Evolutionary conservation across 176 grass and related monocot genomes (phyloP), one percentile per base, ranked within the genome.

Genomic region (Triticum dicoccoides): DNA sequence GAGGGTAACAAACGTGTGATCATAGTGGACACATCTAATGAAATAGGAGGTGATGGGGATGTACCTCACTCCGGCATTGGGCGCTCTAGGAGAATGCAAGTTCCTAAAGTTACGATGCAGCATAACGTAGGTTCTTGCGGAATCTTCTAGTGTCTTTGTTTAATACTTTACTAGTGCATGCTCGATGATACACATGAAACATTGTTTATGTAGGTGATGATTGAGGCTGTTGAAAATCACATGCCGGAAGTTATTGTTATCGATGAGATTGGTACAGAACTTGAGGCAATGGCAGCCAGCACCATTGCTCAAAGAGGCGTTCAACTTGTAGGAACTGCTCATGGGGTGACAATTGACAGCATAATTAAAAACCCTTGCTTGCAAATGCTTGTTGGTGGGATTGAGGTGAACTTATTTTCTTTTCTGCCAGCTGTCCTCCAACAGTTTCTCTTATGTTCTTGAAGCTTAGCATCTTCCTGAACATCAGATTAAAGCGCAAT

Each of bases 221-320:
- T 96, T 63, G 94, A 98, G 89, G 97, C 97, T 58, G 97, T 98
- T 80, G 97, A 98, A 89, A 98, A 98, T 86, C 97, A 98, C 86
- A 98, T 98, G 97, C 97, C 97, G 0, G 97, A 98, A 91, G 97
- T 98, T 47, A 98, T 98, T 84, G 91, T 98, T 33, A 98, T 98
- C 32, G 96, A 98, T 92, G 97, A 98, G 84, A 98, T 98, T 74
- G 93, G 97, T 45, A 98, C 97, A 51, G 97, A 98, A 88, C 97
- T 90, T 64, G 94, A 98, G 90, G 97, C 97, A 77, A 87, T 87
- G 88, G 97, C 97, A 80, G 97, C 97, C 44, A 98, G 92, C 85
- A 98, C 97, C 23, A 98, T 98, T 89, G 97, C 97, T 82, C 97
- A 96, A 85, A 98, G 97, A 91, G 97, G 97, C 1, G 92, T 98